Evolutionary conservation across 2,329 filamentous ascomycete genomes (phyloP).

Genomic region (Phaeomoniella chlamydospora): DNA sequence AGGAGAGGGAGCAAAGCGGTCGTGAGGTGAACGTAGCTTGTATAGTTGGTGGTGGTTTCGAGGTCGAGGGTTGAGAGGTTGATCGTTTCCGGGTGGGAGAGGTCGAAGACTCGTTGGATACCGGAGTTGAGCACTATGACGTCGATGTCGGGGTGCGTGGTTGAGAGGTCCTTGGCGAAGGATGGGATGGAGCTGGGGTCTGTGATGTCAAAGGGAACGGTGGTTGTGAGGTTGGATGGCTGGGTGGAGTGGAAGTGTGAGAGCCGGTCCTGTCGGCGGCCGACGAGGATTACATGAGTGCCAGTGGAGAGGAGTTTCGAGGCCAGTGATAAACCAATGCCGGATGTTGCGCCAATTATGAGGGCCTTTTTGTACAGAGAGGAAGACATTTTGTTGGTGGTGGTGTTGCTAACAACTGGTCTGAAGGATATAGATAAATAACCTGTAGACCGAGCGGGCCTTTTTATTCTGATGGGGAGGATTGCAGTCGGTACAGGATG

Average conservation of each 20-base stretch:
- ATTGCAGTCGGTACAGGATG: not conserved
- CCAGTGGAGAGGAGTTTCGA: conserved; percentile 31
- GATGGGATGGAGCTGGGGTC: conserved; percentile 16
- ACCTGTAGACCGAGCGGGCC: not conserved
- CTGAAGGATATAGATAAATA: not conserved
- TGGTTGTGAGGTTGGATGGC: conserved; percentile 25
- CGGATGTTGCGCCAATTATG: conserved; percentile 39
- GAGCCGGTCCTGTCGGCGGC: conserved; percentile 37
- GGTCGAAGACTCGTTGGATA: conserved; percentile 34
- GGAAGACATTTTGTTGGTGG: conserved; percentile 5
- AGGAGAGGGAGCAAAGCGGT: conserved; percentile 33
- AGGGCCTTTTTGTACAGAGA: conserved; percentile 43
- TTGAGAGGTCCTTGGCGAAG: conserved; percentile 16
- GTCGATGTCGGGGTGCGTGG: conserved; percentile 35
- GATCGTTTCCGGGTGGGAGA: conserved; percentile 29
- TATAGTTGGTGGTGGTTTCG: conserved; percentile 35
- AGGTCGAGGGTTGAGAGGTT: conserved; percentile 23
- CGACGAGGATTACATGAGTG: conserved; percentile 39
- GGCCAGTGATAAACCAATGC: conserved; percentile 37
- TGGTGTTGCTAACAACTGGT: not conserved
- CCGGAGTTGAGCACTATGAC: conserved; percentile 44
- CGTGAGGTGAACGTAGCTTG: conserved; percentile 28
- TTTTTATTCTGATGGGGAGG: not conserved
- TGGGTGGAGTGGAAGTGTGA: conserved; percentile 31
- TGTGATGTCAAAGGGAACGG: conserved; percentile 31